These are phyloP conservation scores for Neurospora sp. DNA, from an alignment of 495 filamentous ascomycete species.

Conservation along the genomic window DNA sequence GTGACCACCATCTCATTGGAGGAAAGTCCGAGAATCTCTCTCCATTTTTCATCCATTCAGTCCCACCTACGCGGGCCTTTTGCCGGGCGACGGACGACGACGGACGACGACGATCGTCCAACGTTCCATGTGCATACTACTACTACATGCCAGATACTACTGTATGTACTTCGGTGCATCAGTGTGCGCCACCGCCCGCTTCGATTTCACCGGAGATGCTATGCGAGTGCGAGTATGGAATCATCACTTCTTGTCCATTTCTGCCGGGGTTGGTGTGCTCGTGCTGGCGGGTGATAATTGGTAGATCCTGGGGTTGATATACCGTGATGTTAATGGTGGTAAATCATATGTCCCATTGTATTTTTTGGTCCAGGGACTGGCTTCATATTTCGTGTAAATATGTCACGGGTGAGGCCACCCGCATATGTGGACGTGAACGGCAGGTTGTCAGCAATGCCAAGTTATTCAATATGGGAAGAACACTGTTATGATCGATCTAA, in stretches of 20 bases:
- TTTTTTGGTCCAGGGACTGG: neutral
- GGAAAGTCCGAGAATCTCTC: neutral
- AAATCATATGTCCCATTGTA: neutral
- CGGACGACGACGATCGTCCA: neutral
- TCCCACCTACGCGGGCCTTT: neutral
- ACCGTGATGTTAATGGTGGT: neutral
- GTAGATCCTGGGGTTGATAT: neutral
- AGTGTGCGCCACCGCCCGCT: neutral
- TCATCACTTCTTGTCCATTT: neutral
- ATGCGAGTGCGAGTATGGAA: neutral
- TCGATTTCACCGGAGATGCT: neutral
- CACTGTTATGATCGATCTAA: neutral
- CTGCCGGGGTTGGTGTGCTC: no score
- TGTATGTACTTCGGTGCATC: neutral
- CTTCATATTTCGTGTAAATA: no score
- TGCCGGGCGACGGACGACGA: neutral
- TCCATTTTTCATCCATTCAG: neutral
- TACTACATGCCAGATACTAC: neutral
- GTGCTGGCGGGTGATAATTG: neutral
- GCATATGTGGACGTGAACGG: neutral
- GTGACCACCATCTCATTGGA: neutral
- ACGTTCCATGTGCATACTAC: neutral
- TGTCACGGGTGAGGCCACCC: neutral
- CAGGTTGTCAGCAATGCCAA: neutral
- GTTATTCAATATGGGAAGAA: neutral